These are phyloP conservation scores for Sporothrix schenckii DNA, from an alignment of 2,329 filamentous ascomycete species.

Conservation along the genomic window DNA sequence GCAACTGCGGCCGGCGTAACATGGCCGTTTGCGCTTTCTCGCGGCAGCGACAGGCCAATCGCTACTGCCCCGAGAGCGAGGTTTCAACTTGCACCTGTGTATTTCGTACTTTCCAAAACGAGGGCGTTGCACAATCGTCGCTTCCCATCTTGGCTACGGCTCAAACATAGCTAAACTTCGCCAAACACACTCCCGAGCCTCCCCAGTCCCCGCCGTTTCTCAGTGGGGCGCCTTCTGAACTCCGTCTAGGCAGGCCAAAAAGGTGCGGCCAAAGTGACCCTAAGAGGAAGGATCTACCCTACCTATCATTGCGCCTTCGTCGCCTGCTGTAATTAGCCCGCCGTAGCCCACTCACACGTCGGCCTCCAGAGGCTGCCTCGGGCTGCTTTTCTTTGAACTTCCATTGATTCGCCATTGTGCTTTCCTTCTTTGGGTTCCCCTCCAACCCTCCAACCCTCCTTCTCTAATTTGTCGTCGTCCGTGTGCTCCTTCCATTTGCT, in stretches of 20 bases:
- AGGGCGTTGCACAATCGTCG: not conserved
- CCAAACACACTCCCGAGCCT: not conserved
- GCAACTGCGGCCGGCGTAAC: not conserved
- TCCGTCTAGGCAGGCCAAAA: not conserved
- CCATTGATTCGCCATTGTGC: not conserved
- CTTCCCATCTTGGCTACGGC: not conserved
- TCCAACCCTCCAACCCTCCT: not conserved
- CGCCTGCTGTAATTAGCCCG: not conserved
- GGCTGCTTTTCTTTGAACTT: not conserved
- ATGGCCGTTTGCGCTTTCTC: not conserved
- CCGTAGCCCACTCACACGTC: slow-evolving; percentile 10
- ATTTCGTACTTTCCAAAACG: slow-evolving; percentile 21
- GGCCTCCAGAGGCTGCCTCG: not conserved
- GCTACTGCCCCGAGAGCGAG: slow-evolving; percentile 5
- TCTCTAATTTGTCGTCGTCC: not conserved
- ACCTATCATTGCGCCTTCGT: not conserved
- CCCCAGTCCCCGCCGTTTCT: not conserved
- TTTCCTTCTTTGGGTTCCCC: not conserved
- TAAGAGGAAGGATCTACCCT: slow-evolving; percentile 21
- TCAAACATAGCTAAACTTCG: not conserved
- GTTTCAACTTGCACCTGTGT: slow-evolving; percentile 15
- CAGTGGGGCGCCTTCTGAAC: slow-evolving; percentile 19
- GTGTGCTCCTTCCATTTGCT: slow-evolving; percentile 1
- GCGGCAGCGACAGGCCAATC: slow-evolving; percentile 5
- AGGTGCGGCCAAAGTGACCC: not conserved